phyloP scores from a whole-genome alignment of 164 flowering plant genomes.

The Stephania yunnanensis region DNA sequence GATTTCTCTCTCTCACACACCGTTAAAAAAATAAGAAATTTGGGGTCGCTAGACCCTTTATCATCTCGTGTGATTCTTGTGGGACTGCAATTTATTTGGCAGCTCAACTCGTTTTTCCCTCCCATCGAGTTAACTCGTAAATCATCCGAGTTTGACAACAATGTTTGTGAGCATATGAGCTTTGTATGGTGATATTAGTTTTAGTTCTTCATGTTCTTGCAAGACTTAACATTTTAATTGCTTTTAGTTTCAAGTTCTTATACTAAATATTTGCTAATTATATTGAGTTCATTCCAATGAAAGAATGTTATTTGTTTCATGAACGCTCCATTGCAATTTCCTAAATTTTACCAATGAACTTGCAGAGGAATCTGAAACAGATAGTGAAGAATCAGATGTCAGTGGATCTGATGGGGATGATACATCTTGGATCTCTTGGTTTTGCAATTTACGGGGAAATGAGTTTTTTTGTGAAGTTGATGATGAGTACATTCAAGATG shows the following conservation, averaged over 20 bases:
- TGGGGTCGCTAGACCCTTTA: too few species aligned
- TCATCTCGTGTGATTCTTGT: too few species aligned
- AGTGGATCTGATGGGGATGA: conserved; percentile 88
- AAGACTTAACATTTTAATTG: not conserved
- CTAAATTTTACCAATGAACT: not conserved
- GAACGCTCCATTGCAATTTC: conserved; percentile 5
- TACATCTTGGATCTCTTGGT: conserved; percentile 89
- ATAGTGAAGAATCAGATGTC: conserved; percentile 76
- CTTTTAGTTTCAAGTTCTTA: not conserved
- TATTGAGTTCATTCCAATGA: too few species aligned
- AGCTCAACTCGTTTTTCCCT: too few species aligned
- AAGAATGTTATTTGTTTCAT: not conserved
- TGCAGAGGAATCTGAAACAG: conserved; percentile 75
- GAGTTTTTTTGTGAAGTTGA: conserved; percentile 88
- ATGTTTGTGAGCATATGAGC: not conserved
- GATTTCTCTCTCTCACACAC: too few species aligned
- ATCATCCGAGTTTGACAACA: too few species aligned
- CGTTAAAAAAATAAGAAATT: too few species aligned
- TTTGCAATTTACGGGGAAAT: conserved; percentile 78
- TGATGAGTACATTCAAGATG: conserved; percentile 87
- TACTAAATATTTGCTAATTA: too few species aligned
- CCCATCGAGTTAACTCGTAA: too few species aligned
- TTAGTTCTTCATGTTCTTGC: not conserved
- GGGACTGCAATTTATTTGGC: too few species aligned
- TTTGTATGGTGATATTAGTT: not conserved